phyloP scores from a whole-genome alignment of 2,329 filamentous ascomycete species.

The Trichophyton simii region DNA sequence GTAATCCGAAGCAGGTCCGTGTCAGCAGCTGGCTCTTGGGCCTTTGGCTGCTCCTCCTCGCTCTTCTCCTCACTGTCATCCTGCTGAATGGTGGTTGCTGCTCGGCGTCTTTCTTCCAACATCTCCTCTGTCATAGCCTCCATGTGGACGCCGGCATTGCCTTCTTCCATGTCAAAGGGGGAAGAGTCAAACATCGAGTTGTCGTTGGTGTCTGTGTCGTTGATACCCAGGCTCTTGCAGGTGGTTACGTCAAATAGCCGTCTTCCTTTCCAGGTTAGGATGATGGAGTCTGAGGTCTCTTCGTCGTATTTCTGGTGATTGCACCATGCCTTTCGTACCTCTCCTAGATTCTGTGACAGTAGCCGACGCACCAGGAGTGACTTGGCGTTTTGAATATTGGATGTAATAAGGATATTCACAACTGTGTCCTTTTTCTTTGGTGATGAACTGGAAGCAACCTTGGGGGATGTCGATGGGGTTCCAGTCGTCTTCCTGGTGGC shows the following conservation, averaged over 20 bases:
- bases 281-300: slow-evolving; percentile 43
- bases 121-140: slow-evolving; percentile 62
- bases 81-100: slow-evolving; percentile 12
- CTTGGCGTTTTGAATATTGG: slow-evolving; percentile 49
- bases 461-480: not conserved
- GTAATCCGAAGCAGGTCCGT: slow-evolving; percentile 32
- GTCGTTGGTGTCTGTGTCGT: slow-evolving; percentile 30
- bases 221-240: slow-evolving; percentile 54
- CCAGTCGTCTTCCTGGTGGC: not conserved
- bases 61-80: slow-evolving; percentile 12
- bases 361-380: slow-evolving; percentile 53
- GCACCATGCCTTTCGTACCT: slow-evolving; percentile 60
- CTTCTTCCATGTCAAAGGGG: slow-evolving; percentile 37
- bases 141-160: slow-evolving; percentile 52
- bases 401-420: slow-evolving; percentile 56
- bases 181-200: slow-evolving; percentile 28
- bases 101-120: slow-evolving; percentile 29
- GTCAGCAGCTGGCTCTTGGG: slow-evolving; percentile 5
- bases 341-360: slow-evolving; percentile 53
- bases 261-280: slow-evolving; percentile 67
- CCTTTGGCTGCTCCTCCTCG: slow-evolving; percentile 18
- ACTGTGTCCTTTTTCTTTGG: slow-evolving; percentile 33
- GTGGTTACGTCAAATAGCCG: slow-evolving; percentile 66
- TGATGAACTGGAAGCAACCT: not conserved
- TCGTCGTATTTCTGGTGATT: slow-evolving; percentile 44